Evolutionary conservation across 2,329 filamentous ascomycete species (phyloP).

Genomic region (Diaporthe vexans): DNA sequence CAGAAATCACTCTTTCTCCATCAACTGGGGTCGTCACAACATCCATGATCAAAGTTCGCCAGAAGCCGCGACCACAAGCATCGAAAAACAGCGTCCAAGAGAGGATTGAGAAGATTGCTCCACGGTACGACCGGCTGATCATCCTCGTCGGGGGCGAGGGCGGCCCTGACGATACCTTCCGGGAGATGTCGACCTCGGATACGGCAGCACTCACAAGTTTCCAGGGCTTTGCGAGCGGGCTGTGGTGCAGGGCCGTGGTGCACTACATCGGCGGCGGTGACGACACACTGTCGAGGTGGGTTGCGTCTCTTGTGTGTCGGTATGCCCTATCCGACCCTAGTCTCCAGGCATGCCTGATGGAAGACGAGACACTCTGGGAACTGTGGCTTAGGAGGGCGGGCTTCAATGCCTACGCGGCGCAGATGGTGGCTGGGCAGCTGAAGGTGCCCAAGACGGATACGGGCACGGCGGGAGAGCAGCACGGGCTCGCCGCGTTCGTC

Average conservation of each 20-base stretch:
- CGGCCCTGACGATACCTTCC: slow-evolving; percentile 56
- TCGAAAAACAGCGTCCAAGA: slow-evolving; percentile 64
- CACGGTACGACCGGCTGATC: slow-evolving; percentile 76
- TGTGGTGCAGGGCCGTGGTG: slow-evolving; percentile 56
- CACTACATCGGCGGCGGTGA: slow-evolving; percentile 66
- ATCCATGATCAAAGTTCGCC: slow-evolving; percentile 79
- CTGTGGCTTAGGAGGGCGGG: slow-evolving; percentile 75
- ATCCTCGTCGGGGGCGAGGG: slow-evolving; percentile 74
- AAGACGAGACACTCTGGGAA: slow-evolving; percentile 77
- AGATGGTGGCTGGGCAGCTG: slow-evolving; percentile 68
- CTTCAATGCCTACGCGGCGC: slow-evolving; percentile 80
- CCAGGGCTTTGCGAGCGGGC: slow-evolving; percentile 60
- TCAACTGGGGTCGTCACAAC: slow-evolving; percentile 78
- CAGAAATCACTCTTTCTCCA: slow-evolving; percentile 81
- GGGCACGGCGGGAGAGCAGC: slow-evolving; percentile 44
- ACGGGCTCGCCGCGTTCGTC: slow-evolving; percentile 68
- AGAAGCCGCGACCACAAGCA: slow-evolving; percentile 73
- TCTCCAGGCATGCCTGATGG: slow-evolving; percentile 53
- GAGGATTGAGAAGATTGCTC: slow-evolving; percentile 65
- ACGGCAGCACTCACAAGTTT: slow-evolving; percentile 63
- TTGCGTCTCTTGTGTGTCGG: slow-evolving; percentile 65
- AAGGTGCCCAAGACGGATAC: slow-evolving; percentile 50
- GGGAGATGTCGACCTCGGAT: slow-evolving; percentile 57
- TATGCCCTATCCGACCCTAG: slow-evolving; percentile 51
- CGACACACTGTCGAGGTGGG: slow-evolving; percentile 67